These are phyloP conservation scores for Scenedesmus sp. DNA, from an alignment of 163 green algal genomes.

Conservation along the genomic window DNA sequence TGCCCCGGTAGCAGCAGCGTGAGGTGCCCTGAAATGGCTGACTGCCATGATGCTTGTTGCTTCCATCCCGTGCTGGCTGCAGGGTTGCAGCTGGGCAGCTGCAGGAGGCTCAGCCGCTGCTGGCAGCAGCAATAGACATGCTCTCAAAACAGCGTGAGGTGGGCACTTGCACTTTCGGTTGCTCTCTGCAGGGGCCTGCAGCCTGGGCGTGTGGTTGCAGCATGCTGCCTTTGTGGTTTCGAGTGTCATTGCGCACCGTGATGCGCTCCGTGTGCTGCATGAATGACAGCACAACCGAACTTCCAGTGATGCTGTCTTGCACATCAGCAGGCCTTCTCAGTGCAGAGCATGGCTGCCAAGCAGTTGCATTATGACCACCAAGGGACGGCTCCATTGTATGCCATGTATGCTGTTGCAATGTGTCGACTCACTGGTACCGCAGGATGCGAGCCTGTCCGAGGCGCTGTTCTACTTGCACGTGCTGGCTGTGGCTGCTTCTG, in stretches of 20 bases:
- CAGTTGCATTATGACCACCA: no score
- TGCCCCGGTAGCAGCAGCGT: not conserved
- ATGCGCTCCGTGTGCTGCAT: no score
- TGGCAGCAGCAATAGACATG: conserved; percentile 52
- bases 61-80: not conserved
- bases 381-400: not conserved
- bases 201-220: no score
- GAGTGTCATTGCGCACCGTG: no score
- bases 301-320: no score
- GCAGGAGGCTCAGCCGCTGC: conserved; percentile 48
- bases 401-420: no score
- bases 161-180: no score
- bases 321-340: no score
- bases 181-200: no score
- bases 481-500: conserved; percentile 26
- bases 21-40: no score
- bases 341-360: no score
- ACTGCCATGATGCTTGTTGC: not conserved
- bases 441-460: conserved; percentile 54
- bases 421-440: no score
- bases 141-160: not conserved
- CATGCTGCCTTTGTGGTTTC: not conserved
- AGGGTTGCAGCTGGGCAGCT: conserved; percentile 40
- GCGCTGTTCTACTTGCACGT: conserved; percentile 65
- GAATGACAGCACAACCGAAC: not conserved